These are phyloP conservation scores for Penicillium thymicola DNA, from an alignment of 2,329 filamentous ascomycete genomes.

Conservation along the genomic window DNA sequence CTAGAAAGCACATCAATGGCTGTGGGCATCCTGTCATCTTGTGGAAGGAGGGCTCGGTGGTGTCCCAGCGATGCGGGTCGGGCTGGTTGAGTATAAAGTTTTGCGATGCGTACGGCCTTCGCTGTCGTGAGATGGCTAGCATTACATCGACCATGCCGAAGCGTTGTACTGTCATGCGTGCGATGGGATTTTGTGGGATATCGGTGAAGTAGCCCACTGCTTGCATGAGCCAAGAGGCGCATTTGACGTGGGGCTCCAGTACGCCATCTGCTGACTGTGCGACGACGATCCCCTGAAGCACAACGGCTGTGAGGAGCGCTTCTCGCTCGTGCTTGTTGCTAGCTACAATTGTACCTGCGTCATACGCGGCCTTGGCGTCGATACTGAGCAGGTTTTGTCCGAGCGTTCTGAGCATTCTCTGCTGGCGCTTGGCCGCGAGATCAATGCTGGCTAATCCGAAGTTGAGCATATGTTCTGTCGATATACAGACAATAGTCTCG, in stretches of 20 bases:
- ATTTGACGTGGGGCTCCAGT: slow-evolving; percentile 22
- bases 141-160: slow-evolving; percentile 26
- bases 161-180: slow-evolving; percentile 20
- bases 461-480: slow-evolving; percentile 26
- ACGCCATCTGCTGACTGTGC: slow-evolving; percentile 23
- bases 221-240: slow-evolving; percentile 23
- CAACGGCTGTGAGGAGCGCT: slow-evolving; percentile 19
- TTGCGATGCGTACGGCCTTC: slow-evolving; percentile 17
- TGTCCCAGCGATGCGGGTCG: slow-evolving; percentile 17
- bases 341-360: not conserved
- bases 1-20: slow-evolving; percentile 23
- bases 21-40: slow-evolving; percentile 27
- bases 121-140: slow-evolving; percentile 24
- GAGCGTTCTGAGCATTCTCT: slow-evolving; percentile 21
- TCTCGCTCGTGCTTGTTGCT: slow-evolving; percentile 13
- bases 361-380: not conserved
- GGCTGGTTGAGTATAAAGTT: slow-evolving; percentile 19
- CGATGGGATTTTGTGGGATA: slow-evolving; percentile 14
- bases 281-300: slow-evolving; percentile 22
- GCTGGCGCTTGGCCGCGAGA: slow-evolving; percentile 20
- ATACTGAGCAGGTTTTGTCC: slow-evolving; percentile 17
- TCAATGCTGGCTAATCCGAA: slow-evolving; percentile 20
- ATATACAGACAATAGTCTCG: slow-evolving; percentile 25
- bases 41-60: slow-evolving; percentile 23
- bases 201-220: slow-evolving; percentile 14